Evolutionary conservation across 2,329 filamentous ascomycete species (phyloP).

Genomic region (Paraphoma chrysanthemicola): DNA sequence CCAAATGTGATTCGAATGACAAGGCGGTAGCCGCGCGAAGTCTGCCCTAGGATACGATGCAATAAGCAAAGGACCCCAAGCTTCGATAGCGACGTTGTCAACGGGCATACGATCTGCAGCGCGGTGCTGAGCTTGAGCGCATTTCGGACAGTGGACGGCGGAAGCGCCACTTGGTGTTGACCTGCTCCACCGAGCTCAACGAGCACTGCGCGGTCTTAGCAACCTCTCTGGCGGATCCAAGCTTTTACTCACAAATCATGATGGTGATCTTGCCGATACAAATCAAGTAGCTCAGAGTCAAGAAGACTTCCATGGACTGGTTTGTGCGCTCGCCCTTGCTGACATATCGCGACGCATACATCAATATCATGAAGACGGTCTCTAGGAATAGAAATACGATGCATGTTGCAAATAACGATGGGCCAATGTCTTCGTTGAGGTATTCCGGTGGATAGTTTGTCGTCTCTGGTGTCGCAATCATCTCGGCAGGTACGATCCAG

Average conservation of each 20-base stretch:
- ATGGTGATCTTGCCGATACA: constrained; percentile 22
- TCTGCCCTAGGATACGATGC: constrained; percentile 17
- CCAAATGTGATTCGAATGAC: constrained; percentile 21
- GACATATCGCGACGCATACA: constrained; percentile 22
- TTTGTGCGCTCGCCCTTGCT: constrained; percentile 16
- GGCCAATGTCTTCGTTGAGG: constrained; percentile 17
- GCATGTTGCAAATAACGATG: constrained; percentile 14
- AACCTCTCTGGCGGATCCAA: not conserved
- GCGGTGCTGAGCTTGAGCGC: constrained; percentile 19
- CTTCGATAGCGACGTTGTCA: constrained; percentile 31
- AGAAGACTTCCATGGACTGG: constrained; percentile 21
- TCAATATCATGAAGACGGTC: constrained; percentile 19
- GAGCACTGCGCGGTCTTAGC: constrained; percentile 11
- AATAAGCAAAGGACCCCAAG: constrained; percentile 24
- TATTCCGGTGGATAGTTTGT: constrained; percentile 8
- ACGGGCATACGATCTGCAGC: constrained; percentile 26
- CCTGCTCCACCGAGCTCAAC: constrained; percentile 26
- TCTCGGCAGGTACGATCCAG: not conserved
- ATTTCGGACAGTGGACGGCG: constrained; percentile 3
- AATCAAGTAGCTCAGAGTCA: constrained; percentile 24
- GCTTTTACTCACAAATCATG: constrained; percentile 16
- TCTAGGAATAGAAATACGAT: constrained; percentile 27
- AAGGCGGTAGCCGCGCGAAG: constrained; percentile 8
- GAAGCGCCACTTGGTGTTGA: constrained; percentile 14
- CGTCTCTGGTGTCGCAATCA: not conserved